phyloP scores from a whole-genome alignment of 2,329 filamentous ascomycete species.

The Cladosporium oxysporum region DNA sequence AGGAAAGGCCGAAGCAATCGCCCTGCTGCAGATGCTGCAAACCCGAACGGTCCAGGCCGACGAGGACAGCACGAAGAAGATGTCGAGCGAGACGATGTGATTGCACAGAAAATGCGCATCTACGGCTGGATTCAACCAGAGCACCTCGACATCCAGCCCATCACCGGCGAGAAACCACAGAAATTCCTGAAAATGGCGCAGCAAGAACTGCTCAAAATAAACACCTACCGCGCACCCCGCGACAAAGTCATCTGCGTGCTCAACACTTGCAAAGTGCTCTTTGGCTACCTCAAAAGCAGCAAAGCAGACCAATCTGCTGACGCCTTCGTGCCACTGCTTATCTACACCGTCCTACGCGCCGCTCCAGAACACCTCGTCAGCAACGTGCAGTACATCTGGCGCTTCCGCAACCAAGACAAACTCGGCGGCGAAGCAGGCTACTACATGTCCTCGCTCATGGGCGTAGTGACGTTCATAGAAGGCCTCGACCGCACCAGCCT shows the following conservation, averaged over 20 bases:
- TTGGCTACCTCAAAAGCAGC: slow-evolving; percentile 87
- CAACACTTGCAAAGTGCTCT: slow-evolving; percentile 99
- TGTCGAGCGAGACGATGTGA: slow-evolving; percentile 91
- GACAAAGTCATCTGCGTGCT: slow-evolving; percentile 98
- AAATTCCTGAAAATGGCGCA: slow-evolving; percentile 88
- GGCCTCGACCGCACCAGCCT: slow-evolving; percentile 91
- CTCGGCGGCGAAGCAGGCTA: slow-evolving; percentile 97
- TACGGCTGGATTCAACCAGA: slow-evolving; percentile 94
- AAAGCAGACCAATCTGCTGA: slow-evolving; percentile 95
- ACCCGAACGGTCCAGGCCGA: slow-evolving; percentile 70
- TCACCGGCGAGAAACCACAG: slow-evolving; percentile 75
- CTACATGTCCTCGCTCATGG: slow-evolving; percentile 93
- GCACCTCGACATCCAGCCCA: slow-evolving; percentile 85
- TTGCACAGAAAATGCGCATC: slow-evolving; percentile 94
- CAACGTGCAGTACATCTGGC: slow-evolving; percentile 96
- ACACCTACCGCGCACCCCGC: slow-evolving; percentile 90
- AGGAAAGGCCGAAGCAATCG: slow-evolving; percentile 65
- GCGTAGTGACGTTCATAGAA: slow-evolving; percentile 94
- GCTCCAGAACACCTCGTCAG: slow-evolving; percentile 95
- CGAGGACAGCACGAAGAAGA: slow-evolving; percentile 97
- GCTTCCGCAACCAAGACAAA: slow-evolving; percentile 97
- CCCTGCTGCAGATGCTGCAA: slow-evolving; percentile 37
- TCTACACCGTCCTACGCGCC: slow-evolving; percentile 91
- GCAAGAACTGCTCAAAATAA: slow-evolving; percentile 94
- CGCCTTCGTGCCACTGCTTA: slow-evolving; percentile 90